Evolutionary conservation across 2,329 filamentous ascomycete species (phyloP).

Genomic region (Xylaria sp.): DNA sequence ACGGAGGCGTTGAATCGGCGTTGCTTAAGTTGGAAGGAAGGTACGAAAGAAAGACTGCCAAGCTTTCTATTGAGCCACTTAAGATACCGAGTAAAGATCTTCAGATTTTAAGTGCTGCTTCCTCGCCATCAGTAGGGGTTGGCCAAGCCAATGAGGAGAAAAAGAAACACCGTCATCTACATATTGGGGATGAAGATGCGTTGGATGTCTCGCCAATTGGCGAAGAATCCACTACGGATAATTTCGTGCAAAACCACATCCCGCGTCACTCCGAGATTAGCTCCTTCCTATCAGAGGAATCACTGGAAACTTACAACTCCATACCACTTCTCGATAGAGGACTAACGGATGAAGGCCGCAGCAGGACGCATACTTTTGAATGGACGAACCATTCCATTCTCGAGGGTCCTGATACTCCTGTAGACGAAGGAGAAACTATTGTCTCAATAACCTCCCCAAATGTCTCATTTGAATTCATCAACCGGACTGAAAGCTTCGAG

Average conservation of each 20-base stretch:
- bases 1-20: slow-evolving; percentile 92
- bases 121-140: slow-evolving; percentile 40
- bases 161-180: slow-evolving; percentile 57
- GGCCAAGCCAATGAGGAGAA: slow-evolving; percentile 53
- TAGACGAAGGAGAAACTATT: slow-evolving; percentile 47
- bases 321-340: slow-evolving; percentile 80
- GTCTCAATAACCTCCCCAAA: slow-evolving; percentile 48
- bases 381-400: slow-evolving; percentile 68
- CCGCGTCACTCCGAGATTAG: slow-evolving; percentile 51
- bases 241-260: slow-evolving; percentile 38
- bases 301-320: slow-evolving; percentile 79
- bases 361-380: slow-evolving; percentile 54
- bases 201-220: slow-evolving; percentile 46
- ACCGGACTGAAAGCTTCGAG: slow-evolving; percentile 64
- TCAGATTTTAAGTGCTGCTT: slow-evolving; percentile 32
- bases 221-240: slow-evolving; percentile 38
- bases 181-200: slow-evolving; percentile 56
- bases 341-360: slow-evolving; percentile 60
- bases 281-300: slow-evolving; percentile 68
- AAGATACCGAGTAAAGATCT: slow-evolving; percentile 41
- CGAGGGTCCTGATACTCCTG: slow-evolving; percentile 56
- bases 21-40: slow-evolving; percentile 91
- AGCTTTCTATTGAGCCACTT: slow-evolving; percentile 54
- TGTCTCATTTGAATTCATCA: slow-evolving; percentile 64
- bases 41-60: slow-evolving; percentile 67